These are phyloP conservation scores for Hemileia vastatrix DNA, from an alignment of 1,284 basidiomycete species.

Conservation along the genomic window DNA sequence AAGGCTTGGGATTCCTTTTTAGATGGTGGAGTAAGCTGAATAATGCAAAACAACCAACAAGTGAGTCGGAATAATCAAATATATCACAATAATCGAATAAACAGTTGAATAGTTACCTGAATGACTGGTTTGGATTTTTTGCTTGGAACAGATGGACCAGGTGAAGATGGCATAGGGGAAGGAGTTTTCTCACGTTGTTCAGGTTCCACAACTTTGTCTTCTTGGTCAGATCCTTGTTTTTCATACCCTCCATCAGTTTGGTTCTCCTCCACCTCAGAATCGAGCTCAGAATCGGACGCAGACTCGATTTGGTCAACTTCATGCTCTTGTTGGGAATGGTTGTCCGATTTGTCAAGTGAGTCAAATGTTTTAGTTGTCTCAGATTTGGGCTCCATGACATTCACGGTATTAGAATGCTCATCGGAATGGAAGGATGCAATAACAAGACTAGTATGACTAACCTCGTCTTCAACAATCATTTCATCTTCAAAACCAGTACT, in stretches of 20 bases:
- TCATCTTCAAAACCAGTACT: too few species aligned
- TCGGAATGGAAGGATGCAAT: too few species aligned
- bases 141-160: conserved; percentile 1
- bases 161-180: too few species aligned
- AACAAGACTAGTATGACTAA: too few species aligned
- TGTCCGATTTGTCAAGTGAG: not conserved
- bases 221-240: too few species aligned
- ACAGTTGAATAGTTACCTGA: not conserved
- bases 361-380: not conserved
- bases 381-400: not conserved
- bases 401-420: too few species aligned
- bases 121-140: not conserved
- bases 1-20: not conserved
- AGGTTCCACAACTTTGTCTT: not conserved
- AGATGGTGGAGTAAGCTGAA: not conserved
- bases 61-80: not conserved
- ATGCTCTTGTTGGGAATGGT: not conserved
- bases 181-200: not conserved
- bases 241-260: not conserved
- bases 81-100: not conserved
- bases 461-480: too few species aligned
- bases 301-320: not conserved
- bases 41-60: not conserved
- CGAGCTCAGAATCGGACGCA: not conserved
- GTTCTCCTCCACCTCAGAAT: not conserved